These are phyloP conservation scores for Claviceps humidiphila DNA, from an alignment of 2,329 filamentous ascomycete species.

Conservation along the genomic window DNA sequence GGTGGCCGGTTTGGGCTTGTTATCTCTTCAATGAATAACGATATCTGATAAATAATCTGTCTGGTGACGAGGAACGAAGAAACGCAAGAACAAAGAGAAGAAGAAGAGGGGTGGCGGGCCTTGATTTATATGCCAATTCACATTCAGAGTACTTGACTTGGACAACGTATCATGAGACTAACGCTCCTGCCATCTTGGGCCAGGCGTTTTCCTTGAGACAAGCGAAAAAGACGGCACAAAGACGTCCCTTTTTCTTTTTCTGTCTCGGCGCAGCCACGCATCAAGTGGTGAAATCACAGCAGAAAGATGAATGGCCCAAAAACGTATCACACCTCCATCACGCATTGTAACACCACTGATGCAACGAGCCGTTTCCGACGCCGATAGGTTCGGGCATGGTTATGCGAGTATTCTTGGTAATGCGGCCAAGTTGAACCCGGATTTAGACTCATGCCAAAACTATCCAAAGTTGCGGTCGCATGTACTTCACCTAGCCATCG, in stretches of 20 bases:
- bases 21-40: too few relatives aligned
- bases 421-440: neutral
- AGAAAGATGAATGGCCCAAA: neutral
- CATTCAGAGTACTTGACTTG: neutral
- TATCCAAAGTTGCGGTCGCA: neutral
- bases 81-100: too few relatives aligned
- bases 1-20: too few relatives aligned
- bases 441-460: neutral
- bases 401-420: neutral
- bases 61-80: too few relatives aligned
- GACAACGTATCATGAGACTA: neutral
- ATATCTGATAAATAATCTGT: too few relatives aligned
- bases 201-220: neutral
- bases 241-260: neutral
- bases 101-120: too few relatives aligned
- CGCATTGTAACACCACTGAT: conserved; percentile 15
- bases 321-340: neutral
- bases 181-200: neutral
- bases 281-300: neutral
- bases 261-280: neutral
- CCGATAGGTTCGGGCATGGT: conserved; percentile 12
- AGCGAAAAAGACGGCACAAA: neutral
- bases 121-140: neutral
- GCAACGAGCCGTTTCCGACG: conserved; percentile 21
- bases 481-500: neutral